Evolutionary conservation across 768 basidiomycete genomes (phyloP).

Genomic region (Clitopilus hobsonii): DNA sequence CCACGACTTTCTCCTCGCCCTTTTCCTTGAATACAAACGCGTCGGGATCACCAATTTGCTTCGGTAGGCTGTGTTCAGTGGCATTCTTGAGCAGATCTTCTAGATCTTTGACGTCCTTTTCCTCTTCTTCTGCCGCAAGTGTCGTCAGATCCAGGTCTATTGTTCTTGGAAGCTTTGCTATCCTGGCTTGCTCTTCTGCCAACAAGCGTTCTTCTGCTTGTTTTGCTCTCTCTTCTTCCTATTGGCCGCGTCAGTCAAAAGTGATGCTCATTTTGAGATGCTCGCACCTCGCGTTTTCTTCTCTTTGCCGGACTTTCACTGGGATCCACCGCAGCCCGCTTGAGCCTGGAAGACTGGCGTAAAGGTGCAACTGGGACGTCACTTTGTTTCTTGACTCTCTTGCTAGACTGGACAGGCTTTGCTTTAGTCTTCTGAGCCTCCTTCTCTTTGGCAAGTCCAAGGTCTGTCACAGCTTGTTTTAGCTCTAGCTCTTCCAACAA

Average conservation of each 20-base stretch:
- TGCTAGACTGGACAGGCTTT: constrained; percentile 60
- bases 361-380: constrained; percentile 45
- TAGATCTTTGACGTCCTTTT: constrained; percentile 42
- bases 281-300: constrained; percentile 58
- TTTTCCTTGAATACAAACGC: constrained; percentile 40
- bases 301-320: constrained; percentile 64
- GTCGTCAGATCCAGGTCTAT: constrained; percentile 57
- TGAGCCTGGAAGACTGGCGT: constrained; percentile 64
- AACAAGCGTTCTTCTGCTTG: constrained; percentile 60
- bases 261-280: not conserved
- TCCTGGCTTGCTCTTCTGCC: constrained; percentile 56
- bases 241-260: constrained; percentile 35
- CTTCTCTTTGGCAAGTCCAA: constrained; percentile 42
- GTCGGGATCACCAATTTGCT: constrained; percentile 40
- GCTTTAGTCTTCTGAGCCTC: constrained; percentile 33
- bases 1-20: constrained; percentile 41
- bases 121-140: constrained; percentile 48
- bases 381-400: constrained; percentile 48
- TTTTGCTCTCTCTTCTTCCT: constrained; percentile 41
- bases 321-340: constrained; percentile 39
- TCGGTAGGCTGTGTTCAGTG: constrained; percentile 28
- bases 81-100: constrained; percentile 38
- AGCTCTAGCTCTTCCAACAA: constrained; percentile 70
- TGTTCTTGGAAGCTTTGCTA: constrained; percentile 66
- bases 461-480: constrained; percentile 44